Percentiles rank a stretch among this genome's conserved stretches.
Conservation (phyloP, 768 basidiomycete genomes). For the Suillus luteus region DNA sequence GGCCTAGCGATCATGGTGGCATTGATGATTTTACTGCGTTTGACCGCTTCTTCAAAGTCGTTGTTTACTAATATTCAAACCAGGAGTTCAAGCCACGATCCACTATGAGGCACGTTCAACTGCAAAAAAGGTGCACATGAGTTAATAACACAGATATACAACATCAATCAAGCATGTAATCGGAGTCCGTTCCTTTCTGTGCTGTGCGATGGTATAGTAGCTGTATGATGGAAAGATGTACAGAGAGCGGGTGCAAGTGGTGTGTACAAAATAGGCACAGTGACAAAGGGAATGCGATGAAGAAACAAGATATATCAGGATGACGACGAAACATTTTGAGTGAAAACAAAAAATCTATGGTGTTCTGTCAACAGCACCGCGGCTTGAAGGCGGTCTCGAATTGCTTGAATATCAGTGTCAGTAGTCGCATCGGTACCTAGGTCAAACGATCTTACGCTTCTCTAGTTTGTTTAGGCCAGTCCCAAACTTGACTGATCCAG, state of each 20-base stretch:
- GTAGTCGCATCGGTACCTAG: neutral
- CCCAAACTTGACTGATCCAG: slow-evolving; percentile 87
- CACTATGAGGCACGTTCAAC: neutral
- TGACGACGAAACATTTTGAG: neutral
- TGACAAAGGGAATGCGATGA: slow-evolving; percentile 5
- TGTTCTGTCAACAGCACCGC: slow-evolving; percentile 7
- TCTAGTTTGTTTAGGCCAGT: slow-evolving; percentile 55
- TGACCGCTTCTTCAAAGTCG: neutral
- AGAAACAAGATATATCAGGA: slow-evolving; percentile 8
- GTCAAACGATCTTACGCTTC: slow-evolving; percentile 22
- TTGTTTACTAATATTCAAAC: neutral
- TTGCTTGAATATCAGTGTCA: neutral
- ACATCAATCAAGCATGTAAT: slow-evolving; percentile 10
- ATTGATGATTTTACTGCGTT: neutral
- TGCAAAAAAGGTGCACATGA: neutral
- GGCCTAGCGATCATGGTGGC: neutral
- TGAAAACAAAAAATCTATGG: slow-evolving; percentile 7
- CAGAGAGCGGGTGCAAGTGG: slow-evolving; percentile 2
- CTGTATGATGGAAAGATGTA: slow-evolving; percentile 10
- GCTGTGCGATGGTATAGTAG: slow-evolving; percentile 10
- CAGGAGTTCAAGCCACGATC: neutral
- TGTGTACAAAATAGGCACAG: slow-evolving; percentile 4
- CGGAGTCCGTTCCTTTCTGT: slow-evolving; percentile 7
- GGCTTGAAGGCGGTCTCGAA: slow-evolving; percentile 10
- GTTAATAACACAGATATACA: slow-evolving; percentile 1